These are phyloP conservation scores for Fusarium sp. DNA, from an alignment of 2,329 filamentous ascomycete species.

Conservation along the genomic window DNA sequence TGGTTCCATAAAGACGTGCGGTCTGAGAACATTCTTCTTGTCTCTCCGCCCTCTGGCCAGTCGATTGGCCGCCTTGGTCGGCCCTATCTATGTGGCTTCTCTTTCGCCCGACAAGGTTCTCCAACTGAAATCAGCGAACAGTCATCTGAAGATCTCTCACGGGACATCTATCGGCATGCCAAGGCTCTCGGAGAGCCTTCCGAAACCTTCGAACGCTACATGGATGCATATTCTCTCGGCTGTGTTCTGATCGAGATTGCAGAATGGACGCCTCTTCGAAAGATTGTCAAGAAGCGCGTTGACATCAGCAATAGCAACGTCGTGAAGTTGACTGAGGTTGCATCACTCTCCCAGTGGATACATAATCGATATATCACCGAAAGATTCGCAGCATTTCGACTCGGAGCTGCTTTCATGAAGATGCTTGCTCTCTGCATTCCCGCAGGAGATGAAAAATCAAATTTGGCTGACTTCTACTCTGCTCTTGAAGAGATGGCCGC, in stretches of 20 bases:
- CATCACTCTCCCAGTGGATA: not conserved
- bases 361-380: not conserved
- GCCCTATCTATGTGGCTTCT: not conserved
- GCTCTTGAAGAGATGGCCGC: not conserved
- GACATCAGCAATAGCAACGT: not conserved
- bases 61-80: not conserved
- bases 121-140: not conserved
- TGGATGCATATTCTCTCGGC: not conserved
- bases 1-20: not conserved
- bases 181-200: not conserved
- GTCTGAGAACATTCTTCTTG: not conserved
- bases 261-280: not conserved
- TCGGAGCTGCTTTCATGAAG: not conserved
- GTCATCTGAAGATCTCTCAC: not conserved
- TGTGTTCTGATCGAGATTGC: not conserved
- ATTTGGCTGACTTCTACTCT: not conserved
- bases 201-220: not conserved
- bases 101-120: not conserved
- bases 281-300: not conserved
- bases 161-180: not conserved
- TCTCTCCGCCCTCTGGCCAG: not conserved
- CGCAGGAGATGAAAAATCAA: not conserved
- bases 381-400: not conserved
- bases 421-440: not conserved
- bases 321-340: not conserved